Base-by-base conservation (phyloP, 371 early-diverging fungal species). In the Mortierella sp. region DNA sequence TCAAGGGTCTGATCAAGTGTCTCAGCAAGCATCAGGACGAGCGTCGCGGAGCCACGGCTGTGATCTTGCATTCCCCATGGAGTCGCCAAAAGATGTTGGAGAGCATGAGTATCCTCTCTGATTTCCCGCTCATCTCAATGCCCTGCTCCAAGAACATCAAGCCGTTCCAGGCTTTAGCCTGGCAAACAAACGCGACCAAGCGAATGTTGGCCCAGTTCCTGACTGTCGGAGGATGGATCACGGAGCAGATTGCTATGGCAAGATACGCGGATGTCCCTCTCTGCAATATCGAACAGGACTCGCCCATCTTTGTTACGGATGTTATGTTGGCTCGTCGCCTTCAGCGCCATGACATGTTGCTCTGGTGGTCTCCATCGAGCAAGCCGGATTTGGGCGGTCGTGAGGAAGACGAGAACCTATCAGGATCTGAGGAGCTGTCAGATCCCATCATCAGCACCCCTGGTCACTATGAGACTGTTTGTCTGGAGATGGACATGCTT, bases 331-430 rank as follows among this genome's bases (percentile, higher is more conserved):
- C 98, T 0, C 91, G 98, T 54, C 90, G 92, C 24, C 87, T 99
- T 75, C 86, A 90, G 21, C 84, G 91, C 41, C 91, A 92, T 48
- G 96, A 97, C 74, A 93, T 95, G 90, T 87, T 99, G 1, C 84
- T 98, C 32, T 99, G 99, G 99, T 98, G 96, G 94, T 97, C 97
- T 29, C 84, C 93, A 1, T 91, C 93, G 10, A 88, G 86, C 55
- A 91, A 90, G 75, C 98, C 99, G 4, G 98, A 98, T 84, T 89
- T 99, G 4, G 98, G 99, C 44, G 98, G 98, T 0, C 90, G 95
- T 4, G 97, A 99, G 84, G 91, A 93, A 51, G 97, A 97, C 70
- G 95, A 96, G 72, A 92, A 93, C 79, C 80, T 88, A 18, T 89
- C 87, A n/a, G 91, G 92, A 38, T 77, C 89, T 11, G 89, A 89